Evolutionary conservation across 805 yeast species (phyloP).

Genomic region (Cyberlindnera galapagoensis): DNA sequence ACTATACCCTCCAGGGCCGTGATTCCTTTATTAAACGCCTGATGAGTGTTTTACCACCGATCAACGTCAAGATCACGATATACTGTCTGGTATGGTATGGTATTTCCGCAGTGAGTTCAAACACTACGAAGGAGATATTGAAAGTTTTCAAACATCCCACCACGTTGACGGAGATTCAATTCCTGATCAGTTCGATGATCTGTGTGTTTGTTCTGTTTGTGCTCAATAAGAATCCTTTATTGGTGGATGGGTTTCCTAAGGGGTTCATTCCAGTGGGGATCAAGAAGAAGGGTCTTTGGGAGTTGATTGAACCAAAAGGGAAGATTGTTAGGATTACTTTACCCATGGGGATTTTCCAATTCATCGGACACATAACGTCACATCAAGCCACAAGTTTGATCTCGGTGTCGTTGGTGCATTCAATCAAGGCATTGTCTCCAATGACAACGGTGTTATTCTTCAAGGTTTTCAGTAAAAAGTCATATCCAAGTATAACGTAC

Average conservation of each 20-base stretch:
- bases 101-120: constrained; percentile 73
- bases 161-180: constrained; percentile 86
- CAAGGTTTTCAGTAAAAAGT: constrained; percentile 48
- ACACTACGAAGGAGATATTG: constrained; percentile 73
- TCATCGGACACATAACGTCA: constrained; percentile 83
- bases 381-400: constrained; percentile 89
- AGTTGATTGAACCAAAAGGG: constrained; percentile 49
- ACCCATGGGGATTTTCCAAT: constrained; percentile 94
- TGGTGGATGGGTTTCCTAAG: constrained; percentile 32
- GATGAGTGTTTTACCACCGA: constrained; percentile 24
- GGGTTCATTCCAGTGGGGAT: constrained; percentile 43
- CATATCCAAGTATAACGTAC: constrained; percentile 63
- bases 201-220: constrained; percentile 41
- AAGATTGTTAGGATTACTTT: constrained; percentile 58
- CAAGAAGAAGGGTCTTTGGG: constrained; percentile 24
- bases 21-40: constrained; percentile 8
- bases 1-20: constrained; percentile 20
- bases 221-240: constrained; percentile 29
- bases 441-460: constrained; percentile 80
- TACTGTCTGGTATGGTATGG: constrained; percentile 78
- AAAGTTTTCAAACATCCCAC: constrained; percentile 70
- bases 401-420: constrained; percentile 93
- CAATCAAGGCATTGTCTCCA: constrained; percentile 89
- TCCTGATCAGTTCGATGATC: constrained; percentile 59
- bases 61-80: constrained; percentile 36